Percentiles rank a stretch among this genome's conserved stretches.
phyloP scores from a whole-genome alignment of 2,329 filamentous ascomycete species.

The Dothiorella sarmentorum region DNA sequence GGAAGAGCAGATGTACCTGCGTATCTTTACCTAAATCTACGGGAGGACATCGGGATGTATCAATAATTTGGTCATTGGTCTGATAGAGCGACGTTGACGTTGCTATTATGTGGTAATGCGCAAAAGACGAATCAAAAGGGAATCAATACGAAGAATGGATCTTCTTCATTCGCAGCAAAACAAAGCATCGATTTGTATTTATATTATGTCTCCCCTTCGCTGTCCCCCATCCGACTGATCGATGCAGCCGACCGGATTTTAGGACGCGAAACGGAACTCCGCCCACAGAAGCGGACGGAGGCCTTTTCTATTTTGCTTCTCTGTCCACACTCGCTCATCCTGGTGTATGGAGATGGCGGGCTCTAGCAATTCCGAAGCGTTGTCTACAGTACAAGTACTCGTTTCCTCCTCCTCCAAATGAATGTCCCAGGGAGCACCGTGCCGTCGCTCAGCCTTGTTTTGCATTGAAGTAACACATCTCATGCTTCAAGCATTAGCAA shows the following conservation, averaged over 20 bases:
- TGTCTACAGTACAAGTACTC: neutral
- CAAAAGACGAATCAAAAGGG: neutral
- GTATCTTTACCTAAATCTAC: constrained; percentile 11
- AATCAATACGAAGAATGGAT: neutral
- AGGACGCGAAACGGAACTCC: constrained; percentile 6
- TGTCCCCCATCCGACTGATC: constrained; percentile 14
- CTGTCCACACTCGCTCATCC: constrained; percentile 56
- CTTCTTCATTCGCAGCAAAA: neutral
- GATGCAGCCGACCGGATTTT: constrained; percentile 14
- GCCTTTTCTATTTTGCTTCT: constrained; percentile 48
- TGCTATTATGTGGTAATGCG: neutral
- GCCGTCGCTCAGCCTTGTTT: no score
- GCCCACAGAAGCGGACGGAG: neutral
- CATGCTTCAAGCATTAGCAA: neutral
- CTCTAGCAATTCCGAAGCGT: constrained; percentile 55
- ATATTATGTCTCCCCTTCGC: constrained; percentile 8
- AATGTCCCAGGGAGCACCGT: no score
- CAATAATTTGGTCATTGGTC: neutral
- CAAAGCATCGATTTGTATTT: no score
- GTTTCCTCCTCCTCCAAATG: no score
- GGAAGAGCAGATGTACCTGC: constrained; percentile 7
- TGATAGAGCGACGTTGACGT: constrained; percentile 1
- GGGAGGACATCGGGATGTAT: constrained; percentile 6
- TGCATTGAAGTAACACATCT: neutral
- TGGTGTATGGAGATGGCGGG: constrained; percentile 49